These are phyloP conservation scores for Syzygium aqueum DNA, from an alignment of 345 rosid genomes.

Conservation along the genomic window DNA sequence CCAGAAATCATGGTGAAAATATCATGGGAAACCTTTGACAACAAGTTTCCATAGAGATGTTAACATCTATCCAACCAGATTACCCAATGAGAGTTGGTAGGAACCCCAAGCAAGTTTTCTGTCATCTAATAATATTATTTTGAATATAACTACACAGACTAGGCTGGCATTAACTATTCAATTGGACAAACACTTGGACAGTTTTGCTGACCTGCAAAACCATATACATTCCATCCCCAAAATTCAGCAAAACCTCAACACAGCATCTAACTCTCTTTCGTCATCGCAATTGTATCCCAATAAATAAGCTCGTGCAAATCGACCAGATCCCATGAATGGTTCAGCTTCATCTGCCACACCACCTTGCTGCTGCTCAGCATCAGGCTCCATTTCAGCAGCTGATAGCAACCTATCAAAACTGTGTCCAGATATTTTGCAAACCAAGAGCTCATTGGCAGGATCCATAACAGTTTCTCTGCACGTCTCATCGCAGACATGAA, in stretches of 20 bases:
- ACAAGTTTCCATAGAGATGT: not conserved
- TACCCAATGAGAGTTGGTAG: not conserved
- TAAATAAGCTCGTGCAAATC: constrained; percentile 69
- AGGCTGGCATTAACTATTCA: not conserved
- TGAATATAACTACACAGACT: not conserved
- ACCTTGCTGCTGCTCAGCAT: constrained; percentile 43
- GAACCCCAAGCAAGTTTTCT: not conserved
- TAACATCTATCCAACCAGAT: not conserved
- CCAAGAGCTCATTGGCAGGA: constrained; percentile 58
- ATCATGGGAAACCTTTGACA: not conserved
- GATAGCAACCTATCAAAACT: constrained; percentile 59
- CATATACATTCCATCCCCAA: not conserved
- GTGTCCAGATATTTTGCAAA: constrained; percentile 75
- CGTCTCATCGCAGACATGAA: constrained; percentile 86
- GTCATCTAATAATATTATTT: not conserved
- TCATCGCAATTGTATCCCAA: constrained; percentile 80
- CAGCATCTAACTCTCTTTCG: constrained; percentile 71
- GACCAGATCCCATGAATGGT: constrained; percentile 79
- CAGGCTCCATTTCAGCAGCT: constrained; percentile 44
- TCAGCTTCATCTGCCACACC: constrained; percentile 61
- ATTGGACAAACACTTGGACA: not conserved
- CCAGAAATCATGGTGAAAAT: not conserved
- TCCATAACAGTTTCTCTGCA: constrained; percentile 67
- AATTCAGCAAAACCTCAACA: constrained; percentile 69
- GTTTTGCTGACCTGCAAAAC: not conserved